These are phyloP conservation scores for Penicillium manginii DNA, from an alignment of 495 filamentous ascomycete species.

Conservation along the genomic window DNA sequence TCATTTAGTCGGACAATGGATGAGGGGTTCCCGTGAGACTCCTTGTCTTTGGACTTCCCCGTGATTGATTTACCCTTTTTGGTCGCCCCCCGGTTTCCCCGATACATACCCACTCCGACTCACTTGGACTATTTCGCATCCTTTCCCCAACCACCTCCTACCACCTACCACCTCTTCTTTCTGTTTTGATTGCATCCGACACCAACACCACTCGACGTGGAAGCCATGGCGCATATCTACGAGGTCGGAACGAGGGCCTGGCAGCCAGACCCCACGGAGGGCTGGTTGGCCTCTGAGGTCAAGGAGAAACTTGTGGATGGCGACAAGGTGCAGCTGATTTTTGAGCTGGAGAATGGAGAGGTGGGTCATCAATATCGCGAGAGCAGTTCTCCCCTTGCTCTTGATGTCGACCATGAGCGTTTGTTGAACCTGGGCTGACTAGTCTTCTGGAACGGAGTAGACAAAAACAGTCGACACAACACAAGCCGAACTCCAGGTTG, in stretches of 20 bases:
- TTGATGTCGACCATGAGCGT: background rate
- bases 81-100: background rate
- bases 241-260: conserved; percentile 97
- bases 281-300: conserved; percentile 97
- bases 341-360: conserved; percentile 90
- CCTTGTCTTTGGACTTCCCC: conserved; percentile 35
- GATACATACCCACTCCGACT: too few species aligned
- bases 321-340: conserved; percentile 82
- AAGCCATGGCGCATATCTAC: conserved; percentile 88
- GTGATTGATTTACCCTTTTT: conserved; percentile 22
- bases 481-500: conserved; percentile 73
- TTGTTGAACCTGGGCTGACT: conserved; percentile 23
- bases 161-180: background rate
- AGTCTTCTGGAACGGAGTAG: conserved; percentile 44
- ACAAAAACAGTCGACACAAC: conserved; percentile 82
- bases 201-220: background rate
- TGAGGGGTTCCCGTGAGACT: conserved; percentile 34
- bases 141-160: background rate
- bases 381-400: background rate
- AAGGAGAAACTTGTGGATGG: conserved; percentile 83
- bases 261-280: conserved; percentile 94
- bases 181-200: background rate
- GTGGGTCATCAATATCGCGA: conserved; percentile 51
- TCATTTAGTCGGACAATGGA: conserved; percentile 27
- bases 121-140: conserved; percentile 13